These are phyloP conservation scores for Ottelia alismoides DNA, from an alignment of 106 monocot species.

Conservation along the genomic window DNA sequence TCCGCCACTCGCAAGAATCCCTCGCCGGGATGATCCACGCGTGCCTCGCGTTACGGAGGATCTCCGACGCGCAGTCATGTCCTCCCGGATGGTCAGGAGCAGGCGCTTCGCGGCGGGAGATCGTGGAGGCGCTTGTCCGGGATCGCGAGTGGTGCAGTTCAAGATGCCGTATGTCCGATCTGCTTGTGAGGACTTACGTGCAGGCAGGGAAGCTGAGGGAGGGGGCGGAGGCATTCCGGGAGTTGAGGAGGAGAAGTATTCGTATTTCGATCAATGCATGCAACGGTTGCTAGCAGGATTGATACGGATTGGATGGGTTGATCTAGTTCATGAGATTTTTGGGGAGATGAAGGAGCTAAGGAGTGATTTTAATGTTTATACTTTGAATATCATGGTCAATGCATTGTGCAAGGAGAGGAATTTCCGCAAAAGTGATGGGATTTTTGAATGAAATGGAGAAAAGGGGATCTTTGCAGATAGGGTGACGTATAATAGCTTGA, in stretches of 20 bases:
- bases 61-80: conserved; percentile 51
- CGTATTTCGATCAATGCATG: conserved; percentile 54
- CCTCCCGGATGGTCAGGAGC: conserved; percentile 71
- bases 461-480: conserved; percentile 66
- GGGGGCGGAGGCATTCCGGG: conserved; percentile 57
- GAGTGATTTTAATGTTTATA: conserved; percentile 45
- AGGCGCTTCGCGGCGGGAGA: conserved; percentile 34
- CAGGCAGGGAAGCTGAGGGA: conserved; percentile 81
- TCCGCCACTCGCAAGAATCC: conserved; percentile 24
- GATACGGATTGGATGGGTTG: conserved; percentile 52
- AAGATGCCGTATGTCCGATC: conserved; percentile 36
- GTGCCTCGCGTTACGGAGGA: conserved; percentile 17
- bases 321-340: conserved; percentile 49
- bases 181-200: conserved; percentile 70
- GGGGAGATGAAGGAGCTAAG: conserved; percentile 29
- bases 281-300: conserved; percentile 67
- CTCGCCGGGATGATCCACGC: conserved; percentile 46
- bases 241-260: conserved; percentile 26
- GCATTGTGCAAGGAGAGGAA: conserved; percentile 52
- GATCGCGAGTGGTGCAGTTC: conserved; percentile 9
- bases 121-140: conserved; percentile 29
- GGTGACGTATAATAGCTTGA: conserved; percentile 69
- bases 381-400: conserved; percentile 84
- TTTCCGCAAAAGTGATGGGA: conserved; percentile 21
- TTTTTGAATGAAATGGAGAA: conserved; percentile 73